phyloP scores from a whole-genome alignment of 176 grass and related monocot genomes.

The Ensete ventricosum region DNA sequence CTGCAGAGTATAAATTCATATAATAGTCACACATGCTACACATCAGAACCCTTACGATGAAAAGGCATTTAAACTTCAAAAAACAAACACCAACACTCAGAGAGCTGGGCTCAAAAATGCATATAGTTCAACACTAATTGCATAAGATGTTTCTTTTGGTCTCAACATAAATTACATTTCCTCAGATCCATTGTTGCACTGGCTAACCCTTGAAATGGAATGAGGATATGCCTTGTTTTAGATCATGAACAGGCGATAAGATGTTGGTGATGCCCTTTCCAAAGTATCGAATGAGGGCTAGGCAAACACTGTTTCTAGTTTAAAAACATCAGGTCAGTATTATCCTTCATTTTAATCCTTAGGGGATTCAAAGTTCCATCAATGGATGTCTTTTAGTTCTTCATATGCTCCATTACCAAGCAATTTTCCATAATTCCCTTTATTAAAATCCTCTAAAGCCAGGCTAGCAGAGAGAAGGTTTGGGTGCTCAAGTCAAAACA shows the following conservation, averaged over 20 bases:
- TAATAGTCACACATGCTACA: no score
- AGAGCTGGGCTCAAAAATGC: not conserved
- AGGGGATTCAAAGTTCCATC: not conserved
- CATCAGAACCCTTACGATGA: no score
- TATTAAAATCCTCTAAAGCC: not conserved
- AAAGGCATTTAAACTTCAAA: not conserved
- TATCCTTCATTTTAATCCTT: not conserved
- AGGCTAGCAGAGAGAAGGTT: not conserved
- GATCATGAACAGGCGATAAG: not conserved
- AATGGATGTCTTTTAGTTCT: not conserved
- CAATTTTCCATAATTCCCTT: not conserved
- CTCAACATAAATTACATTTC: not conserved
- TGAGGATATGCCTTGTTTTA: not conserved
- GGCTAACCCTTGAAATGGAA: not conserved
- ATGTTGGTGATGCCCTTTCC: not conserved
- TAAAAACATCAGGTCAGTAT: not conserved
- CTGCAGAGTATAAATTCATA: not conserved
- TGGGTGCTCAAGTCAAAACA: not conserved
- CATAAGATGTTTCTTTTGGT: not conserved
- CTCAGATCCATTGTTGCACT: not conserved
- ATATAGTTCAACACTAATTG: not conserved
- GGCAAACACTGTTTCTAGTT: not conserved
- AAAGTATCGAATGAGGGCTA: not conserved
- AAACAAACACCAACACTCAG: no score
- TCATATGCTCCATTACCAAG: constrained; percentile 2